Evolutionary conservation across 225 moss, liverwort and hornwort genomes (phyloP), one percentile per base, ranked within the genome.

Genomic region (Sphagnum contortum): DNA sequence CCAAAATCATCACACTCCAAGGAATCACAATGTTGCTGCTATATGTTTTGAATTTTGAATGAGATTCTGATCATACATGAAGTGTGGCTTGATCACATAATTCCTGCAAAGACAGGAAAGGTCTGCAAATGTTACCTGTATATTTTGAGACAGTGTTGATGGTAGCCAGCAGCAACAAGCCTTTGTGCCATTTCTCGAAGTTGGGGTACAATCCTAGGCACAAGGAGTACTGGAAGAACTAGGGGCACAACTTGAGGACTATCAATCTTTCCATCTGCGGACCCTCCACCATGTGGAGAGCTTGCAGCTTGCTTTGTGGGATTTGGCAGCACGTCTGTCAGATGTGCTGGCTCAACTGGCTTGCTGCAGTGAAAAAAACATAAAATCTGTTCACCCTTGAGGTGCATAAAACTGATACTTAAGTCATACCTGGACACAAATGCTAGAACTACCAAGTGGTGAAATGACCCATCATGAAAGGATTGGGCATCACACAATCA

Each of bases 181-280:
- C 94, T 81, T 72, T 87, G 86, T 64, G 88, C 88, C 81, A 94
- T 94, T 79, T 90, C 90, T 60, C 86, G 84, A 57, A 94, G 87
- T 66, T 87, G 86, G 55, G 94, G 90, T 68, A 94, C 71, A 70
- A 88, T 54, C 76, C 81, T 85, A 13, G 87, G 88, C 63, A 88
- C 72, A 73, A 94, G 79, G 54, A 87, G 81, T 70, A 69, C 65
- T 70, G 94, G 94, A 62, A 94, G 83, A 68, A 84, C 84, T 65
- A 83, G 71, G 71, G 78, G 57, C 69, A 68, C 81, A 45, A 66
- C 73, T 29, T 29, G 29, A 29, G 29, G 29, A 29, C 29, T 29
- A 78, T 83, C 85, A 64, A 66, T 73, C 67, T 60, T 79, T 60
- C 74, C 76, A 45, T 70, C 87, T 62, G 77, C 80, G 55, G 67